These are phyloP conservation scores for Sporothrix brunneoviolacea DNA, from an alignment of 2,329 filamentous ascomycete species.

Conservation along the genomic window DNA sequence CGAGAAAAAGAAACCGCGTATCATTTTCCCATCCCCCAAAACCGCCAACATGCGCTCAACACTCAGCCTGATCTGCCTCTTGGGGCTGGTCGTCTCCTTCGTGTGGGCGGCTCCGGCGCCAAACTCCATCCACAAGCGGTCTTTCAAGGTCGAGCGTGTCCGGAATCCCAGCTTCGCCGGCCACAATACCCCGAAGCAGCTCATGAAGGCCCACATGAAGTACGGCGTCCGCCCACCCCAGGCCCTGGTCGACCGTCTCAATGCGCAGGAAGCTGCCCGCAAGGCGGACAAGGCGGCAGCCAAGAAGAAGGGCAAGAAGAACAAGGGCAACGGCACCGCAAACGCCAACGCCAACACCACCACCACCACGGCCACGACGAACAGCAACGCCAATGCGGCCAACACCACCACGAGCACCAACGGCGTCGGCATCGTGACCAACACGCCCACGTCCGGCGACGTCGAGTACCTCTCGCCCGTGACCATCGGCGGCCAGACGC, in stretches of 20 bases:
- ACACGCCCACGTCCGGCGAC: conserved; percentile 59
- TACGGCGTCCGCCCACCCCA: conserved; percentile 50
- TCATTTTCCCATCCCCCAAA: conserved; percentile 4
- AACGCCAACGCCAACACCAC: conserved; percentile 1
- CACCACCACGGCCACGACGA: neutral
- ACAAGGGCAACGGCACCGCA: conserved; percentile 4
- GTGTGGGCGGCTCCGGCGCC: conserved; percentile 40
- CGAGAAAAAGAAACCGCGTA: neutral
- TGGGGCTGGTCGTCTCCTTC: conserved; percentile 41
- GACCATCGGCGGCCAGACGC: conserved; percentile 59
- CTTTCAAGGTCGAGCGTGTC: conserved; percentile 56
- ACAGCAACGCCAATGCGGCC: neutral
- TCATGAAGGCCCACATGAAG: conserved; percentile 63
- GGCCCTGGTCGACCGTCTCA: conserved; percentile 33
- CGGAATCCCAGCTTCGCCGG: conserved; percentile 48
- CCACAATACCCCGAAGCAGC: conserved; percentile 51
- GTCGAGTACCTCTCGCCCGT: conserved; percentile 65
- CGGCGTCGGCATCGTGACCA: conserved; percentile 52
- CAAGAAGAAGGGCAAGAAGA: conserved; percentile 2
- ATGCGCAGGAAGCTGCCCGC: conserved; percentile 19
- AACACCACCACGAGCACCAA: conserved; percentile 22
- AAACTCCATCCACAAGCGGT: conserved; percentile 40
- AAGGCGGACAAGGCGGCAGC: conserved; percentile 16
- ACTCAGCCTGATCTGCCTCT: conserved; percentile 29
- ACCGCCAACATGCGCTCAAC: conserved; percentile 22